These are phyloP conservation scores for Kuraishia molischiana DNA, from an alignment of 805 yeast genomes.

Conservation along the genomic window DNA sequence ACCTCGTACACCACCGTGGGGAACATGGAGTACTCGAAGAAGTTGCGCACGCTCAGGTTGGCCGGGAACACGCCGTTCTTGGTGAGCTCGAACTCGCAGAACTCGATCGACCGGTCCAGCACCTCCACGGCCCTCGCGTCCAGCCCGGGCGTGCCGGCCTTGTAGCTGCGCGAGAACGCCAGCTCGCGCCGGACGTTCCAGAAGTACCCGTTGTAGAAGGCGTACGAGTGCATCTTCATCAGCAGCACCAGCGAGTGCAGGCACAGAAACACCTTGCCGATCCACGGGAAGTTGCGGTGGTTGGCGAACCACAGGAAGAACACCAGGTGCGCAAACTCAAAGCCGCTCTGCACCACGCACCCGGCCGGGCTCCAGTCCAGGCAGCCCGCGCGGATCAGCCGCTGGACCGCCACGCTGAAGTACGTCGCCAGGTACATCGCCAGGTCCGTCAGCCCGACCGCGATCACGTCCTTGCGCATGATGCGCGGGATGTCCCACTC, in stretches of 20 bases:
- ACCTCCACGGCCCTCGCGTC: conserved; percentile 21
- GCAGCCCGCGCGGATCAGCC: conserved; percentile 29
- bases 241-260: conserved; percentile 78
- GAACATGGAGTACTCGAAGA: conserved; percentile 71
- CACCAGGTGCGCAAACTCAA: conserved; percentile 43
- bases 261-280: conserved; percentile 75
- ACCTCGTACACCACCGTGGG: conserved; percentile 85
- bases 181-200: conserved; percentile 56
- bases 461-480: conserved; percentile 49
- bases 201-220: conserved; percentile 84
- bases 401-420: conserved; percentile 50
- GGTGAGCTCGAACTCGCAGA: conserved; percentile 64
- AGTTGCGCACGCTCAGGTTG: conserved; percentile 58
- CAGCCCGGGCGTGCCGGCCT: conserved; percentile 20
- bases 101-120: conserved; percentile 42
- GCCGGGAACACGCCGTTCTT: conserved; percentile 52
- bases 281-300: conserved; percentile 66
- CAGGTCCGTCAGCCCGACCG: conserved; percentile 67
- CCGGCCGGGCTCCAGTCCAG: conserved; percentile 61
- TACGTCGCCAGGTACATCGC: conserved; percentile 65
- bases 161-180: conserved; percentile 32
- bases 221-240: conserved; percentile 95
- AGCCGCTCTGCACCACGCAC: conserved; percentile 44
- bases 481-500: conserved; percentile 47
- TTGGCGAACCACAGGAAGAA: conserved; percentile 52